These are phyloP conservation scores for Vitis hybrid DNA, from an alignment of 177 flowering plant genomes.

Conservation along the genomic window DNA sequence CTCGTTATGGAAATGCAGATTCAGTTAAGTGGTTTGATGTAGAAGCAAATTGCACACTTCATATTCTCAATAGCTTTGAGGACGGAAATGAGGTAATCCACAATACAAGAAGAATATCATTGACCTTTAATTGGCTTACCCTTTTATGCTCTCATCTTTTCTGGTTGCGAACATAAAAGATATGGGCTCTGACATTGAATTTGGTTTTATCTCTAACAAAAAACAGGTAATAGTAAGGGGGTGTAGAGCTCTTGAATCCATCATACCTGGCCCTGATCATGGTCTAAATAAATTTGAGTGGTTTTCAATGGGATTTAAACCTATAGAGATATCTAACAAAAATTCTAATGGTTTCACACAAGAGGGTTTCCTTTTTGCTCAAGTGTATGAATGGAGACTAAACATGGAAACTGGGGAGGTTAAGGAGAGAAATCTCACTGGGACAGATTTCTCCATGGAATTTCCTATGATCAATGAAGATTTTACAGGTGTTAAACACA, in stretches of 20 bases:
- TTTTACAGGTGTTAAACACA: constrained; percentile 36
- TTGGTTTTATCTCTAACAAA: neutral
- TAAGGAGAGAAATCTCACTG: constrained; percentile 44
- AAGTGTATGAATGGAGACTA: constrained; percentile 53
- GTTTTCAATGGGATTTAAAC: constrained; percentile 45
- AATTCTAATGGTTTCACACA: constrained; percentile 3
- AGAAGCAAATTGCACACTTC: constrained; percentile 47
- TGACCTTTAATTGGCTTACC: too few species aligned
- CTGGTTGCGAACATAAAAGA: neutral
- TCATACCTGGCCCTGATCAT: constrained; percentile 57
- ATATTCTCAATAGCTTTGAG: constrained; percentile 60
- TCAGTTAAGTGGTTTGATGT: constrained; percentile 58
- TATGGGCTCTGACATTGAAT: neutral
- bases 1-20: constrained; percentile 56
- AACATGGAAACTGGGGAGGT: constrained; percentile 49
- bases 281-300: constrained; percentile 48
- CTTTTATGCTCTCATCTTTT: too few species aligned
- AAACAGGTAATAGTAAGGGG: constrained; percentile 58
- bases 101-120: too few species aligned
- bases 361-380: constrained; percentile 30
- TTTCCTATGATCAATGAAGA: constrained; percentile 46
- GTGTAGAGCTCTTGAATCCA: constrained; percentile 49
- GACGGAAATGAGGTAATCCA: constrained; percentile 53
- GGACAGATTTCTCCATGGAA: constrained; percentile 42
- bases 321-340: constrained; percentile 11